phyloP scores from a whole-genome alignment of 1,284 basidiomycete species.

The Singerocomus inundabilis region DNA sequence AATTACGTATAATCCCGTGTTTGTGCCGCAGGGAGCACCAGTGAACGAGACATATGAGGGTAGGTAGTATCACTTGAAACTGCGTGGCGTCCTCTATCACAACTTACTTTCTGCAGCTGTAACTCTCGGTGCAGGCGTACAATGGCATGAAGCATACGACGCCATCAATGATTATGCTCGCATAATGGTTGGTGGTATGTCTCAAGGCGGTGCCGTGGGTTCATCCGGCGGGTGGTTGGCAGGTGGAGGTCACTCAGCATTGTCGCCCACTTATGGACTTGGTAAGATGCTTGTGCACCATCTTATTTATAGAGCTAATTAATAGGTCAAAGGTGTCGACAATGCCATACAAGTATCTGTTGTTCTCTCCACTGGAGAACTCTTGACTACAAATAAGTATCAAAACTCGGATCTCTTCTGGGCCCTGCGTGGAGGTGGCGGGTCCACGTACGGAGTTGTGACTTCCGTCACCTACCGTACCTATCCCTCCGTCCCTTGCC shows the following conservation, averaged over 20 bases:
- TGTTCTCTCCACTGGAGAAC: constrained; percentile 19
- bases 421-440: no score
- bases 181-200: constrained; percentile 39
- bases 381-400: constrained; percentile 18
- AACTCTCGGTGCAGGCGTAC: constrained; percentile 45
- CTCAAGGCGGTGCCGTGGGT: constrained; percentile 38
- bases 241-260: constrained; percentile 45
- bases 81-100: no score
- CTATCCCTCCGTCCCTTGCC: constrained; percentile 34
- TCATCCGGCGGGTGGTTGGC: constrained; percentile 42
- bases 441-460: no score
- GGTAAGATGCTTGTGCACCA: constrained; percentile 27
- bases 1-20: constrained; percentile 33
- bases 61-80: no score
- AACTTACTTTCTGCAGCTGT: constrained; percentile 31
- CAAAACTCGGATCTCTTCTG: constrained; percentile 38
- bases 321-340: constrained; percentile 46
- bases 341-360: constrained; percentile 36
- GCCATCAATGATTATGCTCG: constrained; percentile 34
- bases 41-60: constrained; percentile 12
- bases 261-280: constrained; percentile 42
- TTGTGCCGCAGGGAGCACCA: constrained; percentile 34
- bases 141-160: constrained; percentile 44
- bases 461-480: constrained; percentile 29
- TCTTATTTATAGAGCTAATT: no score